Base-by-base conservation (phyloP, 768 basidiomycete species). In the Collybia sordida region DNA sequence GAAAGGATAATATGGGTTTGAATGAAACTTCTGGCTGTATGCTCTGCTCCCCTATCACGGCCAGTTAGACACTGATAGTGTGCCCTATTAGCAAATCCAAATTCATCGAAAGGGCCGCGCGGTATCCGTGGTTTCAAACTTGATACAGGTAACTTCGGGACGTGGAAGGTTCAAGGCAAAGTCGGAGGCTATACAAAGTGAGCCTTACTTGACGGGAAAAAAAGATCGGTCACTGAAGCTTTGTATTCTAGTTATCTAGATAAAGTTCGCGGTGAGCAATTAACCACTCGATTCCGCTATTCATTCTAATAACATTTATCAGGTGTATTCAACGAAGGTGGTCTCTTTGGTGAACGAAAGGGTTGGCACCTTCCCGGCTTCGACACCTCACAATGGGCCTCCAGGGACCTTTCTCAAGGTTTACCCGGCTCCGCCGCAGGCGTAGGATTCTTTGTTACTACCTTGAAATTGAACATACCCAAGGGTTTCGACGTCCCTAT, bases 1-100 rank as follows among this genome's bases (percentile, higher is more conserved):
- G 53, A 79, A 90, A 88, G 84, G 90, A 92, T 52, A 88, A 89
- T 57, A 89, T 87, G 85, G 90, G 90, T 0, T 64, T 88, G 54
- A 80, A 90, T 49, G 82, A 90, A 63, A 78, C 80, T n/a, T 45
- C 15, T 23, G 28, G 34, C n/a, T 22, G 36, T 35, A n/a, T 14
- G 4, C 5, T 15, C 45, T 28, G 25, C 19, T n/a, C 37, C 12
- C 0, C 8, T 39, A 19, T 4, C 11, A 4, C 31, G 3, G 14
- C 11, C 11, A 7, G 31, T 31, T 14, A 35, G 17, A 23, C 27
- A 18, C 45, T 53, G n/a, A 46, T 19, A 3, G 14, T 11, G 17
- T 22, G 12, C 25, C 36, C 17, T 17, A 42, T 6, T 50, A 77
- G 76, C 59, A 19, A 69, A 63, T 37, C 66, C 80, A 5, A 72